Conservation (phyloP, 2,329 filamentous ascomycete species). For the Amesomyces nigricolor region DNA sequence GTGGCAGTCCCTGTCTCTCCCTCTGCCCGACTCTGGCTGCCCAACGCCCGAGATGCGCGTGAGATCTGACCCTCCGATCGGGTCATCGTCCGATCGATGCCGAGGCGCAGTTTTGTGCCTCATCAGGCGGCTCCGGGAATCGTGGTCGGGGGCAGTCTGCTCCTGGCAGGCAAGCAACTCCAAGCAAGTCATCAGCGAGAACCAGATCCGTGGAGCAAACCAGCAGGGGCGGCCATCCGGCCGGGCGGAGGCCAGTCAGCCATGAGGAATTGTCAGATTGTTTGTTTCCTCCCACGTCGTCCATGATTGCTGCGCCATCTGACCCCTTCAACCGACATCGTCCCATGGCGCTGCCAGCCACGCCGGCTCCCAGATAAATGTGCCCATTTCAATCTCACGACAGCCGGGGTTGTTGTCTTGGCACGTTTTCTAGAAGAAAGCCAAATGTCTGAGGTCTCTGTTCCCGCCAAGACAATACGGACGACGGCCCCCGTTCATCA, state of each 20-base stretch:
- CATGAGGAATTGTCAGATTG: no score
- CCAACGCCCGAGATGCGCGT: no score
- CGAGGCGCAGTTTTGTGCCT: not conserved
- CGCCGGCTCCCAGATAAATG: not conserved
- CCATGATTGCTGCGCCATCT: no score
- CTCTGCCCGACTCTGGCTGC: no score
- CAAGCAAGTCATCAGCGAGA: no score
- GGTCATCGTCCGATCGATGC: not conserved
- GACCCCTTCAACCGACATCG: not conserved
- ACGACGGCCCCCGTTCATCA: not conserved
- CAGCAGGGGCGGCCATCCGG: no score
- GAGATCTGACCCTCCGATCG: not conserved
- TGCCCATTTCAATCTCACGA: not conserved
- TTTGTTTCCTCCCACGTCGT: no score
- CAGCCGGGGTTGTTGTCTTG: conserved; percentile 2
- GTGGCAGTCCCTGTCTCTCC: no score
- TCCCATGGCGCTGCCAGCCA: not conserved
- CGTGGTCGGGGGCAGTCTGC: no score
- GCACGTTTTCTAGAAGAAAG: conserved; percentile 15
- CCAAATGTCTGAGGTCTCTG: not conserved
- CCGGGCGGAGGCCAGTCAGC: no score
- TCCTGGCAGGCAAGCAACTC: no score
- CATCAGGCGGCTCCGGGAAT: not conserved
- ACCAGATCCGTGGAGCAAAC: no score
- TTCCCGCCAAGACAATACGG: conserved; percentile 8